phyloP scores from a whole-genome alignment of 805 yeast genomes.

The Priceomyces medius region DNA sequence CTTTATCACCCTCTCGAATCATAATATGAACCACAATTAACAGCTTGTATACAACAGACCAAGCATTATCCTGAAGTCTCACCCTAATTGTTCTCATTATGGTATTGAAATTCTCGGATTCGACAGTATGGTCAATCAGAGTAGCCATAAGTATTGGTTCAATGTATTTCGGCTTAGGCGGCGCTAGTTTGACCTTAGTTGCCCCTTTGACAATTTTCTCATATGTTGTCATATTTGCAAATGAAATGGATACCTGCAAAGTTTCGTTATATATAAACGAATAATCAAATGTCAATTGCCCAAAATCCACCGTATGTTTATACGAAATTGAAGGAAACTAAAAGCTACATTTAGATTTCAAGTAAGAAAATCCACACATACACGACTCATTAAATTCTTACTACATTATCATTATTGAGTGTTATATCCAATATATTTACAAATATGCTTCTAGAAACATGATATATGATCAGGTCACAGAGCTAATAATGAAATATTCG shows the following conservation, averaged over 20 bases:
- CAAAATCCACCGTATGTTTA: not conserved
- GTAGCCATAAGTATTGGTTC: constrained; percentile 86
- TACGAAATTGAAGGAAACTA: not conserved
- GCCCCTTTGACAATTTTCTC: constrained; percentile 70
- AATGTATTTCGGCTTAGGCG: constrained; percentile 95
- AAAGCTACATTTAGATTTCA: not conserved
- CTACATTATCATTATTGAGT: not conserved
- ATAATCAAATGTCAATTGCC: not conserved
- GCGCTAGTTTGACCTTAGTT: constrained; percentile 68
- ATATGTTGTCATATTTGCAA: constrained; percentile 53
- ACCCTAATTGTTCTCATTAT: constrained; percentile 63
- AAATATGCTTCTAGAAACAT: not conserved
- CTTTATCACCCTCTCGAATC: constrained; percentile 87
- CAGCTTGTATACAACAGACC: constrained; percentile 89
- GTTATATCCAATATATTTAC: not conserved
- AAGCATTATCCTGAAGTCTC: constrained; percentile 75
- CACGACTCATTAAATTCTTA: not conserved
- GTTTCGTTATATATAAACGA: not conserved
- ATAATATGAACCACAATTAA: constrained; percentile 82
- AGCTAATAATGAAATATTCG: no score
- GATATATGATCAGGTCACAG: no score
- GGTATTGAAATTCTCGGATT: constrained; percentile 56
- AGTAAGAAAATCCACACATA: not conserved
- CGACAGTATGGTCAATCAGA: constrained; percentile 42
- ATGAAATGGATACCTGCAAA: not conserved